A percentile compares a stretch with the other conserved stretches of the same genome.
These are phyloP conservation scores for Nigrospora sphaerica DNA, from an alignment of 2,329 filamentous ascomycete genomes.

Conservation along the genomic window DNA sequence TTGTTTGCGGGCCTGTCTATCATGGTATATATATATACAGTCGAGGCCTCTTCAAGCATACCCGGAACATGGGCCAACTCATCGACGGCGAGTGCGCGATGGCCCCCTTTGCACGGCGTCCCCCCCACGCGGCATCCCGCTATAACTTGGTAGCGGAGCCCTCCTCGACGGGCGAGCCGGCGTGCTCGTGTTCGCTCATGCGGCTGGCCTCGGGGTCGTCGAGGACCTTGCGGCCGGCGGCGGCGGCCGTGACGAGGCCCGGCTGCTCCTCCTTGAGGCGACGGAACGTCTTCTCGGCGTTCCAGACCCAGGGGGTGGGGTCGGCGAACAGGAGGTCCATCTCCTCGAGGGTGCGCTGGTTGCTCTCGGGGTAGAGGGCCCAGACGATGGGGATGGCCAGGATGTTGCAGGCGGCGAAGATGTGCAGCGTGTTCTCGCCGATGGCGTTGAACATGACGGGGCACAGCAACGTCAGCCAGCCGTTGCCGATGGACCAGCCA, in stretches of 20 bases:
- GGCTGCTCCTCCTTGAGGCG: slow-evolving; percentile 55
- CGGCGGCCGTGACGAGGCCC: slow-evolving; percentile 31
- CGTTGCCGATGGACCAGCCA: slow-evolving; percentile 70
- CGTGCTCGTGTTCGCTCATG: too few relatives aligned
- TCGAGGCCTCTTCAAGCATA: too few relatives aligned
- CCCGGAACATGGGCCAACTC: too few relatives aligned
- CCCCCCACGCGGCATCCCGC: too few relatives aligned
- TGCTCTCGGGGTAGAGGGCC: slow-evolving; percentile 68
- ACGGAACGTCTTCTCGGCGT: slow-evolving; percentile 58
- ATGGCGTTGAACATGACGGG: slow-evolving; percentile 34
- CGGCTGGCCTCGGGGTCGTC: slow-evolving; percentile 20
- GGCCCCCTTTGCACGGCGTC: too few relatives aligned
- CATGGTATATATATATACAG: too few relatives aligned
- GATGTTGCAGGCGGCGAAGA: slow-evolving; percentile 63
- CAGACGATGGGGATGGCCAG: slow-evolving; percentile 63
- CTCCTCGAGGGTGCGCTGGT: slow-evolving; percentile 66
- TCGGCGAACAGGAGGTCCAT: slow-evolving; percentile 68
- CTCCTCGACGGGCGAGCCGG: too few relatives aligned
- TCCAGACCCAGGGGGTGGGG: slow-evolving; percentile 62
- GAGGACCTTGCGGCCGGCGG: slow-evolving; percentile 14
- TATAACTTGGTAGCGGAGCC: too few relatives aligned
- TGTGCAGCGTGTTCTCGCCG: slow-evolving; percentile 64
- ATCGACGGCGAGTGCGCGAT: too few relatives aligned
- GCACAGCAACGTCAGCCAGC: slow-evolving; percentile 38
- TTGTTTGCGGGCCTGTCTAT: too few relatives aligned